Evolutionary conservation across 2,329 filamentous ascomycete genomes (phyloP).

Genomic region (Myriosclerotinia duriaeana): DNA sequence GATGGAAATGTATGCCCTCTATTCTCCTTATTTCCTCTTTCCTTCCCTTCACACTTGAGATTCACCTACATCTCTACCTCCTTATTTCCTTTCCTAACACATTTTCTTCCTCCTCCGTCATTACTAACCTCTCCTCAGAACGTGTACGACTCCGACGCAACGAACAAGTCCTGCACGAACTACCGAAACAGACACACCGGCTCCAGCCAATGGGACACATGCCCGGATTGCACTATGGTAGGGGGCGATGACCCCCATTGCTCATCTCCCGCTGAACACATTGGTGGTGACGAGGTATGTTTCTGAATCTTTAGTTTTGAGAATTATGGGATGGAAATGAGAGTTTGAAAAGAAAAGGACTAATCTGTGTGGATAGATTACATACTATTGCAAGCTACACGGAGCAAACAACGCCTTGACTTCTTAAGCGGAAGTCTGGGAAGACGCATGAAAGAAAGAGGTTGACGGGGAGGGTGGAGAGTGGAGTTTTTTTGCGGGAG

Average conservation of each 20-base stretch:
- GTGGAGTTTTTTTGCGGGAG: background rate
- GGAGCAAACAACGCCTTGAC: background rate
- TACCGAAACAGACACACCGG: constrained; percentile 15
- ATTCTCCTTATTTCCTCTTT: background rate
- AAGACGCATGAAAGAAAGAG: background rate
- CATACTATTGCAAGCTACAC: constrained; percentile 7
- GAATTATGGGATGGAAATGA: background rate
- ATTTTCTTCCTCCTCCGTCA: background rate
- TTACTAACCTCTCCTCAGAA: background rate
- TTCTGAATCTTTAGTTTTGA: background rate
- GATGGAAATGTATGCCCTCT: background rate
- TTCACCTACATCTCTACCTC: background rate
- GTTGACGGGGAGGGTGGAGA: background rate
- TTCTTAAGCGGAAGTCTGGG: background rate
- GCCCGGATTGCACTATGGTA: constrained; percentile 8
- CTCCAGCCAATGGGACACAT: constrained; percentile 1
- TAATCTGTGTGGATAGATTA: background rate
- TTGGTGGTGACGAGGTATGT: constrained; percentile 22
- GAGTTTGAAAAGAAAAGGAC: background rate
- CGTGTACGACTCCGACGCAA: constrained; percentile 8
- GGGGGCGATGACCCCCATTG: background rate
- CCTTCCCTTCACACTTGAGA: too few relatives aligned
- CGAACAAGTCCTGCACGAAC: background rate
- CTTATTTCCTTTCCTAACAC: background rate
- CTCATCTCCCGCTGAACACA: background rate